phyloP scores from a whole-genome alignment of 2,329 filamentous ascomycete species.

The Trichoderma atrobrunneum region DNA sequence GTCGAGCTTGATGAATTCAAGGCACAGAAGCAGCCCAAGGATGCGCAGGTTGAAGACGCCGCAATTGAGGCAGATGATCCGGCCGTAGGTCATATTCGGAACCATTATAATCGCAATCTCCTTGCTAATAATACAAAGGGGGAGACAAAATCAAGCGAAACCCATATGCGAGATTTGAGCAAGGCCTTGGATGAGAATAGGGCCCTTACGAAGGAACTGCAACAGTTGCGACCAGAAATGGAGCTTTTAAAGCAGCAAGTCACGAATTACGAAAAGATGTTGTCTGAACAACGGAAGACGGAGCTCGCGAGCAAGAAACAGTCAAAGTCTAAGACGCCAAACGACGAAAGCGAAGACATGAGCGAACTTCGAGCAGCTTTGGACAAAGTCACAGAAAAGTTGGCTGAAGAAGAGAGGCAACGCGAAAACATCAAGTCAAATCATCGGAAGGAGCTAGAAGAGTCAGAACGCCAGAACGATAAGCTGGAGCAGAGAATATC shows the following conservation, averaged over 20 bases:
- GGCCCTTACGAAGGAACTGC: slow-evolving; percentile 50
- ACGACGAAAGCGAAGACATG: slow-evolving; percentile 38
- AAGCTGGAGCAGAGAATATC: slow-evolving; percentile 69
- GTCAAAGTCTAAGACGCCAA: slow-evolving; percentile 33
- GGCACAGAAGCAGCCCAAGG: slow-evolving; percentile 44
- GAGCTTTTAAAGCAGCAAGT: slow-evolving; percentile 56
- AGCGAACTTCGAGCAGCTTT: slow-evolving; percentile 39
- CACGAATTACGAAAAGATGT: slow-evolving; percentile 60
- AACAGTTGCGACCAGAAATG: slow-evolving; percentile 52
- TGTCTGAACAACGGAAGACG: slow-evolving; percentile 80
- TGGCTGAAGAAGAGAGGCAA: slow-evolving; percentile 43
- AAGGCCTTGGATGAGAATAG: slow-evolving; percentile 63
- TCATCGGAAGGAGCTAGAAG: slow-evolving; percentile 53
- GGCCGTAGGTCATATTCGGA: slow-evolving; percentile 37
- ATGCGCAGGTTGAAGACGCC: slow-evolving; percentile 48
- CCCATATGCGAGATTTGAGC: slow-evolving; percentile 64
- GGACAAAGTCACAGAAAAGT: slow-evolving; percentile 37
- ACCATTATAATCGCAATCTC: not conserved
- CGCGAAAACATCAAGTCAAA: slow-evolving; percentile 45
- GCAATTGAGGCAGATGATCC: slow-evolving; percentile 47
- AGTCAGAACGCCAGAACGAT: slow-evolving; percentile 61
- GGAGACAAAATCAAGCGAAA: slow-evolving; percentile 68
- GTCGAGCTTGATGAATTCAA: slow-evolving; percentile 44
- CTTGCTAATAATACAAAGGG: slow-evolving; percentile 46
- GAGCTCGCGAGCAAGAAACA: slow-evolving; percentile 75